Conservation (phyloP, 768 basidiomycete genomes). For the Mycena galericulata region DNA sequence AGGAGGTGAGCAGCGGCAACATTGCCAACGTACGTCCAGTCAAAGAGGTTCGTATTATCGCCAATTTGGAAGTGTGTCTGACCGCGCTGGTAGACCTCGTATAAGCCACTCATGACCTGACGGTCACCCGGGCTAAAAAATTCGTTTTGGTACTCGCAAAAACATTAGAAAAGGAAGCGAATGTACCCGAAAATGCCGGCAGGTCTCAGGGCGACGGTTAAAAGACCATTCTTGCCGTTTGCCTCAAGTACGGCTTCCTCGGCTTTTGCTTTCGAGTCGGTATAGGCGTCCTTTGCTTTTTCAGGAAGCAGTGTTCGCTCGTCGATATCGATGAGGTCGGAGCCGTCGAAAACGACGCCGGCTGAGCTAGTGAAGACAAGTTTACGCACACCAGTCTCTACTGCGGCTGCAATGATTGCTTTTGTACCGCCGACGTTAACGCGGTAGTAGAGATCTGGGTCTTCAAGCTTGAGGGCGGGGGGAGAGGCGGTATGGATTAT, state of each 20-base stretch:
- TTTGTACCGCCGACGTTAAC: slow-evolving; percentile 96
- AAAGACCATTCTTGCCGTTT: slow-evolving; percentile 85
- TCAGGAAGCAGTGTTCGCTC: slow-evolving; percentile 85
- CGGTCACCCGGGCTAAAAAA: slow-evolving; percentile 86
- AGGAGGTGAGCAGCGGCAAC: slow-evolving; percentile 94
- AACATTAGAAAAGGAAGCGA: background rate
- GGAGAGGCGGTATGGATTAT: slow-evolving; percentile 97
- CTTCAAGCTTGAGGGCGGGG: slow-evolving; percentile 61
- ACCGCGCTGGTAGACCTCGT: slow-evolving; percentile 79
- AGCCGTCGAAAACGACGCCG: slow-evolving; percentile 89
- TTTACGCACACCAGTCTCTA: slow-evolving; percentile 78
- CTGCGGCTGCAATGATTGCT: slow-evolving; percentile 85
- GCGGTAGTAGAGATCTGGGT: slow-evolving; percentile 83
- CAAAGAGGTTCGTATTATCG: slow-evolving; percentile 91
- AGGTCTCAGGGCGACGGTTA: slow-evolving; percentile 92
- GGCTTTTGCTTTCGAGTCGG: slow-evolving; percentile 92
- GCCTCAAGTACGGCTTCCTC: slow-evolving; percentile 87
- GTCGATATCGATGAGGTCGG: slow-evolving; percentile 85
- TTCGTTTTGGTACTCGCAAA: background rate
- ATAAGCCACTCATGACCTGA: slow-evolving; percentile 85
- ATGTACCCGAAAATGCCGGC: slow-evolving; percentile 96
- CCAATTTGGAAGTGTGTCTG: slow-evolving; percentile 96
- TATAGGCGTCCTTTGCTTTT: slow-evolving; percentile 89
- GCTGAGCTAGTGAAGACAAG: slow-evolving; percentile 96
- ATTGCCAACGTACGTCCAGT: slow-evolving; percentile 98